These are phyloP conservation scores for Venturiaceae sp. DNA, from an alignment of 2,329 filamentous ascomycete species.

Conservation along the genomic window DNA sequence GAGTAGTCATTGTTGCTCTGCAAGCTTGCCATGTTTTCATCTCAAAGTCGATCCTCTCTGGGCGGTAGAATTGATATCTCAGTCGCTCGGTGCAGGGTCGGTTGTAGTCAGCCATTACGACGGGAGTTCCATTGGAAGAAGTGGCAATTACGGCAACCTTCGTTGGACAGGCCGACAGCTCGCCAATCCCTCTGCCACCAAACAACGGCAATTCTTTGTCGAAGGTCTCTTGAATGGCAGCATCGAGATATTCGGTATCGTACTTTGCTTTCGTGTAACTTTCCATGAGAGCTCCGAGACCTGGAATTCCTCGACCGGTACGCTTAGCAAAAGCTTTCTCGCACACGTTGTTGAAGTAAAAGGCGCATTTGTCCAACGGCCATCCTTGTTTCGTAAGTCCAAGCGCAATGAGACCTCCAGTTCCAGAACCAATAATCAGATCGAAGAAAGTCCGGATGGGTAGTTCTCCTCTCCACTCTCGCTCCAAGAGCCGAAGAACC, in stretches of 20 bases:
- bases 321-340: conserved; percentile 31
- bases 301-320: conserved; percentile 21
- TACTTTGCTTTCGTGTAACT: conserved; percentile 22
- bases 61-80: too few relatives aligned
- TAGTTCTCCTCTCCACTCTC: not conserved
- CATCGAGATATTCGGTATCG: conserved; percentile 26
- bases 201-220: conserved; percentile 25
- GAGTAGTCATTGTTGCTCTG: conserved; percentile 41
- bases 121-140: too few relatives aligned
- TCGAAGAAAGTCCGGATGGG: not conserved
- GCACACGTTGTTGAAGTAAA: conserved; percentile 28
- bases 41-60: conserved; percentile 27
- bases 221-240: conserved; percentile 23
- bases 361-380: conserved; percentile 27
- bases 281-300: conserved; percentile 21
- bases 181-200: conserved; percentile 18
- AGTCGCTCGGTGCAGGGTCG: too few relatives aligned
- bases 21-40: conserved; percentile 43
- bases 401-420: conserved; percentile 35
- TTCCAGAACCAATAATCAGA: conserved; percentile 16
- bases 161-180: conserved; percentile 10
- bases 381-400: conserved; percentile 29
- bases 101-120: too few relatives aligned
- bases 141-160: conserved; percentile 36
- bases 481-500: conserved; percentile 4